phyloP scores from a whole-genome alignment of 768 basidiomycete species.

The Suillus subaureus region DNA sequence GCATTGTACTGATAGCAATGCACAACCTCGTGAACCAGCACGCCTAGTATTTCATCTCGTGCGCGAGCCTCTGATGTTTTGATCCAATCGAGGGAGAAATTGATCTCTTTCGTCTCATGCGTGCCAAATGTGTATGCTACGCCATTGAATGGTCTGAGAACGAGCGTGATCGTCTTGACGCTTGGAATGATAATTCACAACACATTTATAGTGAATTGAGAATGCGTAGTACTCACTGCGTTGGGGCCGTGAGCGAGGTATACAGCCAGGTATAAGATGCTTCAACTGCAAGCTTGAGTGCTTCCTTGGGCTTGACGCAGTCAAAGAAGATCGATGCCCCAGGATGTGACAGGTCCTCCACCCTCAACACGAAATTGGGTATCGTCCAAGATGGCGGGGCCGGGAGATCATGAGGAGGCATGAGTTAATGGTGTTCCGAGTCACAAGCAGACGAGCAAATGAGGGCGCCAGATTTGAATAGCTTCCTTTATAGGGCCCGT shows the following conservation, averaged over 20 bases:
- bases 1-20: slow-evolving; percentile 80
- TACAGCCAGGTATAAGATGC: slow-evolving; percentile 45
- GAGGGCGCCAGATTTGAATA: neutral
- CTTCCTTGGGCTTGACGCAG: slow-evolving; percentile 45
- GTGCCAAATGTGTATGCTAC: slow-evolving; percentile 61
- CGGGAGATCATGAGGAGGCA: slow-evolving; percentile 26
- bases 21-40: slow-evolving; percentile 75
- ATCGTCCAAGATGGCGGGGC: slow-evolving; percentile 48
- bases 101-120: slow-evolving; percentile 67
- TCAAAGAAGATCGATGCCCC: slow-evolving; percentile 60
- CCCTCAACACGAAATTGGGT: slow-evolving; percentile 54
- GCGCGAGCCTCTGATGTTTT: slow-evolving; percentile 42
- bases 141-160: slow-evolving; percentile 67
- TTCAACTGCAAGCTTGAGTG: slow-evolving; percentile 40
- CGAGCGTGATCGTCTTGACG: slow-evolving; percentile 55
- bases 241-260: slow-evolving; percentile 48
- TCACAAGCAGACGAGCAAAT: neutral
- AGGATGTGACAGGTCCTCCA: slow-evolving; percentile 62
- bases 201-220: slow-evolving; percentile 8
- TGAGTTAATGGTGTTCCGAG: slow-evolving; percentile 1
- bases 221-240: slow-evolving; percentile 40
- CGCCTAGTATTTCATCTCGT: slow-evolving; percentile 67
- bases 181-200: slow-evolving; percentile 32
- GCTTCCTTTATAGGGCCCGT: neutral
- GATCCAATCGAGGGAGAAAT: slow-evolving; percentile 71